A percentile compares a stretch with the other conserved stretches of the same genome.
Evolutionary conservation across 371 early-diverging fungal species (phyloP).

Genomic region (Zancudomyces culisetae): DNA sequence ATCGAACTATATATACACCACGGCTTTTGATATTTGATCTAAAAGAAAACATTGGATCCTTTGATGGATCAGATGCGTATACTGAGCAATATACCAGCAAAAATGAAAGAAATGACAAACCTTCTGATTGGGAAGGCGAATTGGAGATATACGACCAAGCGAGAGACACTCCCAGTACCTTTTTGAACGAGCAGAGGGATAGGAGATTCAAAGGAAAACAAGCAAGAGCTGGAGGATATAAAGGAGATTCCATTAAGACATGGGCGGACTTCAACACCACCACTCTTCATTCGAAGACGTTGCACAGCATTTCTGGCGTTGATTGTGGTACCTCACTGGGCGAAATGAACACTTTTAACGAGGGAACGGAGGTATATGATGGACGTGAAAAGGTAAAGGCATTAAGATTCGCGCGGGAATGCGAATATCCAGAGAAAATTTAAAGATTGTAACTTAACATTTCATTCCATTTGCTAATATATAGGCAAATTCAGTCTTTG

Average conservation of each 20-base stretch:
- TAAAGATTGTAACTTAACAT: background rate
- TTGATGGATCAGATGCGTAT: background rate
- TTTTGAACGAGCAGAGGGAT: no score
- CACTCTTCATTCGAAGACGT: slow-evolving; percentile 52
- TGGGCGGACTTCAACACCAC: slow-evolving; percentile 72
- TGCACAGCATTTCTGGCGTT: slow-evolving; percentile 36
- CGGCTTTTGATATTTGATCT: slow-evolving; percentile 55
- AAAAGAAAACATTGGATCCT: slow-evolving; percentile 28
- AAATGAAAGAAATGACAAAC: no score
- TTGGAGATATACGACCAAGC: no score
- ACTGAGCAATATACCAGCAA: background rate
- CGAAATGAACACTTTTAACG: slow-evolving; percentile 49
- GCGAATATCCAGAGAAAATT: background rate
- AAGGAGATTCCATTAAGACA: no score
- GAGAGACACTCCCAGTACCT: no score
- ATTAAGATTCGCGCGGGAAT: background rate
- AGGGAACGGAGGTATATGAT: slow-evolving; percentile 42
- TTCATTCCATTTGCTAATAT: background rate
- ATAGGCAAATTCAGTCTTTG: slow-evolving; percentile 37
- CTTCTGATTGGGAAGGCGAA: no score
- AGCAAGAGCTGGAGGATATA: no score
- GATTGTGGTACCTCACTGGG: slow-evolving; percentile 39
- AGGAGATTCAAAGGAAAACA: no score
- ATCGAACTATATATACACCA: slow-evolving; percentile 44
- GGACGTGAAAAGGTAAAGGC: slow-evolving; percentile 32